phyloP scores from a whole-genome alignment of 192 early-diverging fungal species.

The Mortierella hygrophila region DNA sequence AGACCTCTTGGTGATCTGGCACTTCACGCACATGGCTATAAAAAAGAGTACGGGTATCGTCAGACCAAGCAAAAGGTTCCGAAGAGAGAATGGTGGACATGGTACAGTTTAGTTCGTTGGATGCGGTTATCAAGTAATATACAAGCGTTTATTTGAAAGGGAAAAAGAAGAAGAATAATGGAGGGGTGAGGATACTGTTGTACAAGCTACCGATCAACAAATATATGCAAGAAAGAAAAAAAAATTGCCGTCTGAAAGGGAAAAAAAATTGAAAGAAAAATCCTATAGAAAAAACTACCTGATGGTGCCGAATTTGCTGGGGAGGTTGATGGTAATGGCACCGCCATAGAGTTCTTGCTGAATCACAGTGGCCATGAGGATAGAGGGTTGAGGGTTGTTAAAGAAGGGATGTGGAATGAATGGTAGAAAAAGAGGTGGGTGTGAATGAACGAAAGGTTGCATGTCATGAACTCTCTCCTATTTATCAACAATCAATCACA shows the following conservation, averaged over 20 bases:
- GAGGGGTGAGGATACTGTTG: neutral
- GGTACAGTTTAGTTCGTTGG: too few species aligned
- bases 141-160: too few species aligned
- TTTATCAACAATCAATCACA: neutral
- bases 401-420: neutral
- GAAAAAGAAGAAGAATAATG: neutral
- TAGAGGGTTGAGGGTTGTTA: neutral
- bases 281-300: constrained; percentile 53
- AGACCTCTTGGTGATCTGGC: constrained; percentile 95
- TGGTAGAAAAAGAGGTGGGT: neutral
- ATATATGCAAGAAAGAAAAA: neutral
- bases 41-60: neutral
- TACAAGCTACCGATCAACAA: neutral
- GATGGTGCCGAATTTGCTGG: constrained; percentile 68
- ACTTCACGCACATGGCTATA: constrained; percentile 82
- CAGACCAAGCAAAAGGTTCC: too few species aligned
- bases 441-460: neutral
- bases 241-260: neutral
- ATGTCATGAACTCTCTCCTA: neutral
- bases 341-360: constrained; percentile 76
- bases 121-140: neutral
- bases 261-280: constrained; percentile 10
- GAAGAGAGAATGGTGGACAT: neutral
- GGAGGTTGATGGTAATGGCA: constrained; percentile 72
- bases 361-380: constrained; percentile 26